Base-by-base conservation (phyloP, 148 eudicot genomes). In the Silene uniflora region DNA sequence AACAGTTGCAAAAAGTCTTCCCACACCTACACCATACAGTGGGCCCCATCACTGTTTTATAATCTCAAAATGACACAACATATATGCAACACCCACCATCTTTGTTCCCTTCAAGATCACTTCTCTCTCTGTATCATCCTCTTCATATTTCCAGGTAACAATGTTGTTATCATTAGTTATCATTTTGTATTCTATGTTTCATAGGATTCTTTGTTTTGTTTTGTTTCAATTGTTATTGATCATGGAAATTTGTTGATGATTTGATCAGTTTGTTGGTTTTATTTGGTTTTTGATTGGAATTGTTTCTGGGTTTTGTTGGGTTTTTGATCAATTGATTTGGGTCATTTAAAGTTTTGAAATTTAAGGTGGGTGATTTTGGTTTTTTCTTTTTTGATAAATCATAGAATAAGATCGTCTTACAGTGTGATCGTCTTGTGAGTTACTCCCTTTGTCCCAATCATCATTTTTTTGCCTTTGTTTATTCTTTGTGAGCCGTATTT, bases 281-380 rank as follows among this genome's bases (percentile, higher is more conserved):
- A 62, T 23, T 73, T 42, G 55, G 39, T 42, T 62, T 23, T 17
- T 66, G 73, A 22, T 46, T 23, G 19, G 12, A 35, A 22, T 47
- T 11, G 11, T 22, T 71, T 46, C 23, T 76, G 73, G 77, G 83
- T 76, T 72, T 81, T 76, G 64, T 23, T 73, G 55, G 54, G 39
- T 42, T 62, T 42, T 17, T 66, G 68, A 54, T 75, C 10, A 12
- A 9, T n/a, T 3, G 67, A 80, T 42, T 55, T 71, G 76, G 76
- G 83, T 66, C 46, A 21, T 18, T 12, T 23, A 0, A 76, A 60
- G 17, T 55, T 66, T 60, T 60, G 25, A 76, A 39, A 27, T 60
- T 73, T 29, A 2, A 4, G 22, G 12, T 25, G 19, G 4, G n/a
- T 71, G 14, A 23, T 39, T 54, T 29, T 74, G 16, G 22, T 79